Evolutionary conservation across 768 basidiomycete species (phyloP).

Genomic region (Termitomyces sp.): DNA sequence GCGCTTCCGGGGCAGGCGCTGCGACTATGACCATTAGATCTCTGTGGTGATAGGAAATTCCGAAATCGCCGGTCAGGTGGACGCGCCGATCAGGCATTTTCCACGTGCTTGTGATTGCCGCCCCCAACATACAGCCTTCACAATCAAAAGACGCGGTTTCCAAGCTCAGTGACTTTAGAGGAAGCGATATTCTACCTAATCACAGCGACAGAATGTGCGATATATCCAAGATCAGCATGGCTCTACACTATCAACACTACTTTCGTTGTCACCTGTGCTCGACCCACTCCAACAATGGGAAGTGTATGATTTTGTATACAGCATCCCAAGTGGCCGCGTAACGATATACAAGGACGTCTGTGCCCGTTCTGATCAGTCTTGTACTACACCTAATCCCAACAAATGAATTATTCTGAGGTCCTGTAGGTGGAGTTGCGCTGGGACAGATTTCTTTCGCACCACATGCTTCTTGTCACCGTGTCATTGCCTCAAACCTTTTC

Average conservation of each 20-base stretch:
- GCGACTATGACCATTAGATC: not conserved
- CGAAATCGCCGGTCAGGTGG: not conserved
- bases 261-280: conserved; percentile 15
- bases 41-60: not conserved
- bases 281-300: conserved; percentile 51
- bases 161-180: not conserved
- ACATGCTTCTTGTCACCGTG: too few relatives aligned
- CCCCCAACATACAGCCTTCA: not conserved
- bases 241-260: not conserved
- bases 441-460: too few relatives aligned
- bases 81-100: not conserved
- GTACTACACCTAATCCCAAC: not conserved
- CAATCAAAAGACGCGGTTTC: not conserved
- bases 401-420: too few relatives aligned
- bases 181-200: conserved; percentile 18
- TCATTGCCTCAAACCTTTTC: too few relatives aligned
- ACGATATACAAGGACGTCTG: conserved; percentile 54
- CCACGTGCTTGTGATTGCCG: not conserved
- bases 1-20: not conserved
- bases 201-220: conserved; percentile 19
- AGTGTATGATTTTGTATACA: conserved; percentile 48
- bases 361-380: conserved; percentile 46
- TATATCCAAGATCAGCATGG: conserved; percentile 26
- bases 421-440: too few relatives aligned
- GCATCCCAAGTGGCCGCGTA: conserved; percentile 46